These are phyloP conservation scores for Saposhnikovia divaricata DNA, from an alignment of 129 eudicot genomes.

Conservation along the genomic window DNA sequence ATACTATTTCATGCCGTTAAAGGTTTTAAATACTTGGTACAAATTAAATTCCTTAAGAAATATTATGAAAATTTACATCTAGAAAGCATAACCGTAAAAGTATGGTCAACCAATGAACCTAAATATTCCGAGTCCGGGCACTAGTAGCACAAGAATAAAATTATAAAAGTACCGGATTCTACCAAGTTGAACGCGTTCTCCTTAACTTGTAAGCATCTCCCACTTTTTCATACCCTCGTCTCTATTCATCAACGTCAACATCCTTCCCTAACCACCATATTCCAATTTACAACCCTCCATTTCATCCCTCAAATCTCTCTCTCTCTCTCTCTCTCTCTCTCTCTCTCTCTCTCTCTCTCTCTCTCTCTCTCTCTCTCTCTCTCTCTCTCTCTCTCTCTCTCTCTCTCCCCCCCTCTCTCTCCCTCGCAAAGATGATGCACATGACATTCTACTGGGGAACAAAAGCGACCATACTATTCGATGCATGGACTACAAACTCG, in stretches of 20 bases:
- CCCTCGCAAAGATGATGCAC: constrained; percentile 65
- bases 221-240: not conserved
- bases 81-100: not conserved
- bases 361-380: not conserved
- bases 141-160: not conserved
- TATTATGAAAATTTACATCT: too few species aligned
- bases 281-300: not conserved
- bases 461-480: constrained; percentile 53
- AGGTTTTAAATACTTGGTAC: too few species aligned
- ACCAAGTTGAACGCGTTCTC: not conserved
- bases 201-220: not conserved
- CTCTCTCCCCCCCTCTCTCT: not conserved
- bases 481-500: constrained; percentile 62
- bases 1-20: too few species aligned
- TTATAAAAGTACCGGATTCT: not conserved
- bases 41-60: too few species aligned
- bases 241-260: not conserved
- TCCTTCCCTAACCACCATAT: not conserved
- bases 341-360: not conserved
- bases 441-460: constrained; percentile 94
- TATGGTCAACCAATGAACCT: not conserved
- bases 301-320: not conserved
- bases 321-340: not conserved
- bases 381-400: not conserved
- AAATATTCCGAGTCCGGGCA: not conserved